Conservation (phyloP, 169 alveolate genomes). For the Toxoplasma gondii region DNA sequence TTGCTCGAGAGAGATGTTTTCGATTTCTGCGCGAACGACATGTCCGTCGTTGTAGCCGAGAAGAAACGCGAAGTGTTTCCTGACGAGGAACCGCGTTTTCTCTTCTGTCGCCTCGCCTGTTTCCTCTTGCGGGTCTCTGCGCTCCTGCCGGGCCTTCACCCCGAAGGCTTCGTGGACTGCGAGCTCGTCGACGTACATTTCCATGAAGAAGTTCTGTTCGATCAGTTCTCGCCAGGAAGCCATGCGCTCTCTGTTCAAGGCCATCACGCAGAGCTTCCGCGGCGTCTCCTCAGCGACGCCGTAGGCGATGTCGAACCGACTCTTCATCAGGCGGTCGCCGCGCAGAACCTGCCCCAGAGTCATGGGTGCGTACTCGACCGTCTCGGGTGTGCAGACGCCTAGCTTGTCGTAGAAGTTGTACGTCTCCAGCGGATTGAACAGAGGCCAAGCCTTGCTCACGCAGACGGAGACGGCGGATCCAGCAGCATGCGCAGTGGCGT, state of each 20-base stretch:
- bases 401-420: constrained; percentile 32
- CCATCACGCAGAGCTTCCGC: not conserved
- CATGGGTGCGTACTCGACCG: not conserved
- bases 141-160: not conserved
- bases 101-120: not conserved
- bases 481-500: not conserved
- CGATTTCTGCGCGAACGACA: not conserved
- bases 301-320: not conserved
- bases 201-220: not conserved
- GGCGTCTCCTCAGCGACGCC: not conserved
- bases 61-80: not conserved
- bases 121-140: not conserved
- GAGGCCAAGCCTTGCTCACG: constrained; percentile 53
- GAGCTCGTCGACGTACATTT: constrained; percentile 27
- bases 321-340: constrained; percentile 52
- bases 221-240: not conserved
- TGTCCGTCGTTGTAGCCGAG: constrained; percentile 40
- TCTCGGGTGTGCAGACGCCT: constrained; percentile 45
- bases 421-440: constrained; percentile 45
- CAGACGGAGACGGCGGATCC: not conserved
- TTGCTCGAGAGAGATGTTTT: not conserved
- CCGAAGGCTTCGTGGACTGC: constrained; percentile 17
- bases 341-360: constrained; percentile 45
- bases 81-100: not conserved
- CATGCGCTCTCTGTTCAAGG: not conserved